Evolutionary conservation across 805 yeast genomes (phyloP).

Genomic region (Kluyveromyces lactis): DNA sequence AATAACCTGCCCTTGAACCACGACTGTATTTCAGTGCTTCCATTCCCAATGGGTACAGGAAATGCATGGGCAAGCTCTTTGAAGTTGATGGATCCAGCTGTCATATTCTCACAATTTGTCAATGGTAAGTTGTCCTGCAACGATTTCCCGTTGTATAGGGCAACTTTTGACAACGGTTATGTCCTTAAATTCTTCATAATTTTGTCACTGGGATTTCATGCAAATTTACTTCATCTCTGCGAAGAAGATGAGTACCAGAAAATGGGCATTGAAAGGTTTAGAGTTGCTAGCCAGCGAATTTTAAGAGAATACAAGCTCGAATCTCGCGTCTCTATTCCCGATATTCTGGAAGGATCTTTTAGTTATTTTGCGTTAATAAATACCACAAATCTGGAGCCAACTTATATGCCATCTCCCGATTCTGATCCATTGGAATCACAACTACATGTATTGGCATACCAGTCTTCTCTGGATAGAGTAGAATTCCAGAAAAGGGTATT

Average conservation of each 20-base stretch:
- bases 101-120: constrained; percentile 32
- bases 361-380: constrained; percentile 25
- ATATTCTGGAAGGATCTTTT: constrained; percentile 6
- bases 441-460: constrained; percentile 21
- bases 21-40: constrained; percentile 14
- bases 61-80: constrained; percentile 68
- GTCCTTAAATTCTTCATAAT: constrained; percentile 45
- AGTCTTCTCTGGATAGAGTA: constrained; percentile 8
- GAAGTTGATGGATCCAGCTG: constrained; percentile 31
- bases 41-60: constrained; percentile 78
- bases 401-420: constrained; percentile 24
- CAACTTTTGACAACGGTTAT: constrained; percentile 23
- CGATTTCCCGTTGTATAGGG: constrained; percentile 29
- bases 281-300: constrained; percentile 54
- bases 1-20: constrained; percentile 36
- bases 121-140: constrained; percentile 8
- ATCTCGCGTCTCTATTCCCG: constrained; percentile 9
- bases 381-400: constrained; percentile 22
- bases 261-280: constrained; percentile 60
- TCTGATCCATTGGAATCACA: constrained; percentile 18
- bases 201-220: constrained; percentile 79
- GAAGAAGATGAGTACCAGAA: constrained; percentile 59
- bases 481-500: constrained; percentile 14
- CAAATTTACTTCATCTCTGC: constrained; percentile 73
- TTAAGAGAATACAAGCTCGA: constrained; percentile 32